Evolutionary conservation across 164 flowering plant genomes (phyloP), one percentile per base, ranked within the genome.

Genomic region (Magnolia changhungtana): DNA sequence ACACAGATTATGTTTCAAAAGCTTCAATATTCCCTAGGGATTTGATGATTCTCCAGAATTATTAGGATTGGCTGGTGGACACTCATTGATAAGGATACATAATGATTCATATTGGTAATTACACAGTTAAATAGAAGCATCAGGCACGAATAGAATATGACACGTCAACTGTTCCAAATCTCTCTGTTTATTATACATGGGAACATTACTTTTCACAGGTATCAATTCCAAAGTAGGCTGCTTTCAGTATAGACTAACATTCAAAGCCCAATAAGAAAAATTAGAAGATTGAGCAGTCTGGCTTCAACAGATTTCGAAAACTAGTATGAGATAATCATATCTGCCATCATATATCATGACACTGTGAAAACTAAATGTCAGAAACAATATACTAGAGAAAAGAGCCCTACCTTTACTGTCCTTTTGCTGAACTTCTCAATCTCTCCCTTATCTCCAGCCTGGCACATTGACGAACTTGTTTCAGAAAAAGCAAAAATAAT

Each of bases 401-500:
- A 74, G 49, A 74, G 55, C 69, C 75, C 49, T 75, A 92, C 98
- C 94, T 96, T 96, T 74, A 96, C 99, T 50, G 99, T 94, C 76
- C 97, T 79, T 77, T 96, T 96, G 74, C 99, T 94, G 80, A 84
- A 96, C 81, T 94, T 93, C 82, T 96, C 99, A 76, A 93, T 96
- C 75, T 89, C 94, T 80, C 92, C 97, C 83, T 88, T 88, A 74
- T 88, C 90, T n/a, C 97, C 98, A 76, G 81, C 72, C 98, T 96
- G 88, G 83, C 86, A 72, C 10, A 27, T 72, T 20, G 61, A 79
- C 7, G 63, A 19, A 11, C 18, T 55, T 14, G 61, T 68, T 68
- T 4, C 13, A 37, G 31, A 11, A 67, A 67, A 67, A 27, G 45
- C 11, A 4, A 69, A 49, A 75, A 52, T 23, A 61, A 31, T 23